A percentile compares a stretch with the other conserved stretches of the same genome.
These are phyloP conservation scores for Claviceps capensis DNA, from an alignment of 2,329 filamentous ascomycete genomes.

Conservation along the genomic window DNA sequence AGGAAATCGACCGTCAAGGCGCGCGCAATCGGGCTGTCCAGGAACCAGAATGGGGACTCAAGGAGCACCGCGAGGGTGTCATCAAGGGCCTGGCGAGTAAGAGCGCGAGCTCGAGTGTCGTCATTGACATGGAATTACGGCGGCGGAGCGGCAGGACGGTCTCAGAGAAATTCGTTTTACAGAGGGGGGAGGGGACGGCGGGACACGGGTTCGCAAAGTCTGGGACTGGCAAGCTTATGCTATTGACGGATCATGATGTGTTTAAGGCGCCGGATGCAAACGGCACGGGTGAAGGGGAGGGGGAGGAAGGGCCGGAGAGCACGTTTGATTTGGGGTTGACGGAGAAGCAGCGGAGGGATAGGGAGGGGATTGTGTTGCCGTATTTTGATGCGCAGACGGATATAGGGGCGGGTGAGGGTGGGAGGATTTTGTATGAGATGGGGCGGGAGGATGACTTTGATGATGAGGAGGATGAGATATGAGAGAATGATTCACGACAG, in stretches of 20 bases:
- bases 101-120: conserved; percentile 33
- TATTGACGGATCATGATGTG: conserved; percentile 65
- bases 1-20: conserved; percentile 60
- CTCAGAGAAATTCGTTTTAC: conserved; percentile 48
- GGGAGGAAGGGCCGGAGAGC: conserved; percentile 46
- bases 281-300: conserved; percentile 28
- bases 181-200: conserved; percentile 8
- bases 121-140: conserved; percentile 76
- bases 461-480: conserved; percentile 89
- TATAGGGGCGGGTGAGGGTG: conserved; percentile 67
- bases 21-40: conserved; percentile 62
- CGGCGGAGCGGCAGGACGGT: conserved; percentile 70
- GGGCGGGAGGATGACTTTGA: conserved; percentile 94
- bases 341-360: conserved; percentile 74
- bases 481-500: conserved; percentile 20
- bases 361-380: conserved; percentile 81
- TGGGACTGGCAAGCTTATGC: conserved; percentile 25
- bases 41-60: conserved; percentile 66
- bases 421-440: conserved; percentile 93
- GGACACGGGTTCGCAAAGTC: conserved; percentile 10
- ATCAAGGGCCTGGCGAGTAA: conserved; percentile 51
- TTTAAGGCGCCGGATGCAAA: conserved; percentile 37
- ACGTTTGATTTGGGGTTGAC: conserved; percentile 83
- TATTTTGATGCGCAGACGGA: conserved; percentile 94
- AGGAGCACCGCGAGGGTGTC: conserved; percentile 65